Conservation (phyloP, 768 basidiomycete species). For the Panellus pusillus region DNA sequence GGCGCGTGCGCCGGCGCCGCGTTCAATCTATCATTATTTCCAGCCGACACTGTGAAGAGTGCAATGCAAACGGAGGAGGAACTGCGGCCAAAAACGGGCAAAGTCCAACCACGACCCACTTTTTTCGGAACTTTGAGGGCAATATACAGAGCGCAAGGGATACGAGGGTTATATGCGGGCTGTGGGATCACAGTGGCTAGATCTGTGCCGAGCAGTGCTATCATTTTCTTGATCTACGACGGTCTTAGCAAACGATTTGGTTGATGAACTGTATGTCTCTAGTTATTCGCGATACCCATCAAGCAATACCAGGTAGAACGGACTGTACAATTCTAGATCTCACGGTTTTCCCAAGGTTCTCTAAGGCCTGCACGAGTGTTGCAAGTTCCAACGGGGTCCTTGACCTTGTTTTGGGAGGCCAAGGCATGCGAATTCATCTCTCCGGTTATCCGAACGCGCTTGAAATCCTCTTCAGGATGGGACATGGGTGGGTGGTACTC, state of each 20-base stretch:
- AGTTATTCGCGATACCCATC: too few relatives aligned
- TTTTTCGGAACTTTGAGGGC: conserved; percentile 61
- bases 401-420: neutral
- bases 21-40: conserved; percentile 83
- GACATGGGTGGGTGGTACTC: conserved; percentile 17
- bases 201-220: conserved; percentile 80
- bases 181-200: conserved; percentile 85
- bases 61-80: conserved; percentile 90
- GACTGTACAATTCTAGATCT: neutral
- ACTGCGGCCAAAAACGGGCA: conserved; percentile 48
- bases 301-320: neutral
- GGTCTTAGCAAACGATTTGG: conserved; percentile 51
- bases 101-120: conserved; percentile 36
- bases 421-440: conserved; percentile 3
- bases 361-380: conserved; percentile 9
- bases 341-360: neutral
- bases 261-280: conserved; percentile 9
- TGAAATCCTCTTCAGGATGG: conserved; percentile 10
- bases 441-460: conserved; percentile 6
- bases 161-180: conserved; percentile 82
- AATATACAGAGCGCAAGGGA: conserved; percentile 73
- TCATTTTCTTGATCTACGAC: conserved; percentile 91
- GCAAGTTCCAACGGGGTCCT: conserved; percentile 1
- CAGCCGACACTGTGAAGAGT: conserved; percentile 88
- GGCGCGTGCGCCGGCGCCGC: conserved; percentile 79